These are phyloP conservation scores for Dissophora ornata DNA, from an alignment of 192 early-diverging fungal genomes.

Conservation along the genomic window DNA sequence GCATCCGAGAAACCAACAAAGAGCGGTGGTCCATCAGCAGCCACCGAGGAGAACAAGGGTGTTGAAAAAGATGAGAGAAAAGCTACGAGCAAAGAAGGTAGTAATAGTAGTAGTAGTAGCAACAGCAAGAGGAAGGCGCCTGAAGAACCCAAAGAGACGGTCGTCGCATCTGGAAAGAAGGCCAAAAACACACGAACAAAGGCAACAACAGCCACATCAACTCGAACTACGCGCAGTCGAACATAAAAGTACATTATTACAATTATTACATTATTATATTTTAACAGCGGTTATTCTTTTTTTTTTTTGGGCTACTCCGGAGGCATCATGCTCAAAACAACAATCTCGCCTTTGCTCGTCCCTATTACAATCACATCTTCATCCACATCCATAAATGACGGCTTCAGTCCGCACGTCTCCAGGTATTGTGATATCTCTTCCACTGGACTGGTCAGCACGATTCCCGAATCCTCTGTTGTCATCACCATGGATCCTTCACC, in stretches of 20 bases:
- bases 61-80: neutral
- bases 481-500: neutral
- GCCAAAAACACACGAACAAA: neutral
- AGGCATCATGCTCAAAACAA: slow-evolving; percentile 32
- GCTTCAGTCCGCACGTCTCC: slow-evolving; percentile 39
- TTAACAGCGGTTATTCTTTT: too few relatives aligned
- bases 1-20: neutral
- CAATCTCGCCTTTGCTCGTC: slow-evolving; percentile 50
- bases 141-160: neutral
- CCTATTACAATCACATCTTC: slow-evolving; percentile 48
- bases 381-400: slow-evolving; percentile 53
- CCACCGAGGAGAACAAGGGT: neutral
- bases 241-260: neutral
- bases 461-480: slow-evolving; percentile 15
- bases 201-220: neutral
- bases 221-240: neutral
- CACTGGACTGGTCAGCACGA: slow-evolving; percentile 32
- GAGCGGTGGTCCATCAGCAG: too few relatives aligned
- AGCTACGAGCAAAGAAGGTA: neutral
- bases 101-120: neutral
- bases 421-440: slow-evolving; percentile 26
- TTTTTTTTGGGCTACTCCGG: slow-evolving; percentile 10
- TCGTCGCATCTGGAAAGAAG: neutral
- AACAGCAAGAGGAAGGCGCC: neutral
- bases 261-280: too few relatives aligned